A percentile compares a stretch with the other conserved stretches of the same genome.
phyloP scores from a whole-genome alignment of 768 basidiomycete genomes.

The Kwoniella pini region DNA sequence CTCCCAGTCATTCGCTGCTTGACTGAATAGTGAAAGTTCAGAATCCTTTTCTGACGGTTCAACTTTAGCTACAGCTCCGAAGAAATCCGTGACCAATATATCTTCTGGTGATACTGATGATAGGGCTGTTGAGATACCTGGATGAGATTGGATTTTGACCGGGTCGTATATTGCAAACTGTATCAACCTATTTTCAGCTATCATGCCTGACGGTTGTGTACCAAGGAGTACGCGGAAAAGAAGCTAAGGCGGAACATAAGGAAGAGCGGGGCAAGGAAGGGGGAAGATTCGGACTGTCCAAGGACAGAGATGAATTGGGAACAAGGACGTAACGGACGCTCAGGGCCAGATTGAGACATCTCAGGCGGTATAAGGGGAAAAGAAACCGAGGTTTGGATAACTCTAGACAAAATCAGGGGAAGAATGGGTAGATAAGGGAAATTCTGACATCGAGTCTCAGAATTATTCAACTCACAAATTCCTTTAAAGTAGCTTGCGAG shows the following conservation, averaged over 20 bases:
- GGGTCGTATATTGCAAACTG: conserved; percentile 81
- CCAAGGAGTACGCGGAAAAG: too few relatives aligned
- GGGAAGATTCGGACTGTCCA: background rate
- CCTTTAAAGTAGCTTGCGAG: conserved; percentile 72
- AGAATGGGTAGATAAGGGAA: background rate
- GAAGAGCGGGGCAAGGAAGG: background rate
- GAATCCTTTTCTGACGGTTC: conserved; percentile 59
- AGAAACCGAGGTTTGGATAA: too few relatives aligned
- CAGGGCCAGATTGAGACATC: too few relatives aligned
- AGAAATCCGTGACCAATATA: conserved; percentile 76
- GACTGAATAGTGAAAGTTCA: conserved; percentile 1
- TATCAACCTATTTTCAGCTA: background rate
- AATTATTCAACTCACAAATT: conserved; percentile 73
- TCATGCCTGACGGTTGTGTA: too few relatives aligned
- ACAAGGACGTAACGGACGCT: too few relatives aligned
- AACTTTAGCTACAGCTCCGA: conserved; percentile 82
- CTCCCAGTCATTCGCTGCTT: background rate
- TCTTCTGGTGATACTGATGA: conserved; percentile 67
- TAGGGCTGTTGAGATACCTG: conserved; percentile 84
- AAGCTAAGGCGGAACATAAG: too few relatives aligned
- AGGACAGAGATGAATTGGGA: too few relatives aligned
- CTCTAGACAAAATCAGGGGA: too few relatives aligned
- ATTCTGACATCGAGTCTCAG: too few relatives aligned
- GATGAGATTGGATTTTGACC: conserved; percentile 72
- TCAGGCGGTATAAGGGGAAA: too few relatives aligned